Conservation (phyloP, 352 stramenopile genomes). For the Globisporangium cederbergense region DNA sequence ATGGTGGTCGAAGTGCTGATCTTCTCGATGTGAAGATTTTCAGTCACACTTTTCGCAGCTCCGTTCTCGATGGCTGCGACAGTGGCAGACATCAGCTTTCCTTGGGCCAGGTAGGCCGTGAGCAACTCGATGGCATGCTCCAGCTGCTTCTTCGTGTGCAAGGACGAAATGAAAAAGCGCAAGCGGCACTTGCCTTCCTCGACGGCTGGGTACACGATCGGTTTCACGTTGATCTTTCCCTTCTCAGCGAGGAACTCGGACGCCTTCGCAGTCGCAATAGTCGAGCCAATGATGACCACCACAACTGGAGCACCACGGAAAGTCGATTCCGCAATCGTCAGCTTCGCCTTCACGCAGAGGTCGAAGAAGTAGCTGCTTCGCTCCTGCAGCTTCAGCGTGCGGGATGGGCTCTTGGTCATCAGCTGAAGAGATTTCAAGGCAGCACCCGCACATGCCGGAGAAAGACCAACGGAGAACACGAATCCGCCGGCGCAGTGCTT, state of each 20-base stretch:
- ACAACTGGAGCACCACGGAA: conserved; percentile 73
- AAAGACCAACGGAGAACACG: conserved; percentile 75
- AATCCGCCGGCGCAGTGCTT: conserved; percentile 70
- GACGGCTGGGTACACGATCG: conserved; percentile 83
- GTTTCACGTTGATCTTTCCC: conserved; percentile 73
- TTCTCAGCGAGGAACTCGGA: conserved; percentile 58
- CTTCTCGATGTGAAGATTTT: neutral
- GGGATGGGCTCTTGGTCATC: conserved; percentile 51
- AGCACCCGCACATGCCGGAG: conserved; percentile 60
- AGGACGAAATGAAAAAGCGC: conserved; percentile 83
- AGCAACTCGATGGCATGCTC: conserved; percentile 49
- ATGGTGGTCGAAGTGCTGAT: neutral
- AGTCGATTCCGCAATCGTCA: conserved; percentile 58
- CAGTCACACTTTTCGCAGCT: neutral
- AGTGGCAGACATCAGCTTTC: neutral
- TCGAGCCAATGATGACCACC: conserved; percentile 75
- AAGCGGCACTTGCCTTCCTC: conserved; percentile 82
- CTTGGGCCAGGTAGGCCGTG: conserved; percentile 27
- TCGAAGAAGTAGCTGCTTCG: conserved; percentile 76
- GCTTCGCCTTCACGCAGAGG: conserved; percentile 55
- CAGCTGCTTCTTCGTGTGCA: conserved; percentile 70
- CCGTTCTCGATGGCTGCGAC: neutral
- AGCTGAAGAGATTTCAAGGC: conserved; percentile 69
- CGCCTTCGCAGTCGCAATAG: conserved; percentile 71
- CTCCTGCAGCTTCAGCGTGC: conserved; percentile 63